Evolutionary conservation across 2,329 filamentous ascomycete genomes (phyloP), one percentile per base, ranked within the genome.

Genomic region (Colletotrichum neosansevieriae): DNA sequence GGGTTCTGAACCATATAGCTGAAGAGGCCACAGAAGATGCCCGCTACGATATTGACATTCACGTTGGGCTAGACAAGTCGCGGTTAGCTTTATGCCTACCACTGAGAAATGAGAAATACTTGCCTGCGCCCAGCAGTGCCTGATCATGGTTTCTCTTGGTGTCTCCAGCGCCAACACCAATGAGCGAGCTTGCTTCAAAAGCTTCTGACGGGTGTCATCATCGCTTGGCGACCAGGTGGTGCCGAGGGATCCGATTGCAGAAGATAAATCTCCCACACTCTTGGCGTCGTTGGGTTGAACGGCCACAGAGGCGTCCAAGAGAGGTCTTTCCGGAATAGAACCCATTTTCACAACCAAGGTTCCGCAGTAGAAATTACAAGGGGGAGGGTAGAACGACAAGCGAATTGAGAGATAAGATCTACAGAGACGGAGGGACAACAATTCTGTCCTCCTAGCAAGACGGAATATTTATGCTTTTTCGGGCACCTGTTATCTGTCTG

Each of bases 81-180:
- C 7, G 6, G 29, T 29, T 29, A 29, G 9, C 6, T 9, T 29
- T 29, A 1, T 29, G 29, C 29, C 29, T 29, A 9, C 29, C 29
- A 29, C 29, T 29, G 29, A 9, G 34, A n/a, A 7, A 13, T 9
- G 15, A 5, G 15, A 40, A 7, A 17, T 4, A 9, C 60, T 19
- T 61, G 75, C 74, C 74, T 77, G 72, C 1, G 74, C 73, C 77
- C 76, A 78, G 58, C 71, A 74, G 56, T 76, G 72, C 54, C 75
- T 62, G 29, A 77, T 72, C 44, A 77, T 75, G 1, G 75, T 73
- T 66, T 78, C 76, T 1, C 75, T 71, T 1, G 76, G 76, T 3
- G 76, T 78, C 67, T 78, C 76, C 5, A 67, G 19, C 6, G 64
- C 59, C 29, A 63, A n/a, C 2, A 63, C 49, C 34, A 68, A 24